Evolutionary conservation across 1,284 basidiomycete species (phyloP), one percentile per base, ranked within the genome.

Genomic region (Microbotryum violaceum): DNA sequence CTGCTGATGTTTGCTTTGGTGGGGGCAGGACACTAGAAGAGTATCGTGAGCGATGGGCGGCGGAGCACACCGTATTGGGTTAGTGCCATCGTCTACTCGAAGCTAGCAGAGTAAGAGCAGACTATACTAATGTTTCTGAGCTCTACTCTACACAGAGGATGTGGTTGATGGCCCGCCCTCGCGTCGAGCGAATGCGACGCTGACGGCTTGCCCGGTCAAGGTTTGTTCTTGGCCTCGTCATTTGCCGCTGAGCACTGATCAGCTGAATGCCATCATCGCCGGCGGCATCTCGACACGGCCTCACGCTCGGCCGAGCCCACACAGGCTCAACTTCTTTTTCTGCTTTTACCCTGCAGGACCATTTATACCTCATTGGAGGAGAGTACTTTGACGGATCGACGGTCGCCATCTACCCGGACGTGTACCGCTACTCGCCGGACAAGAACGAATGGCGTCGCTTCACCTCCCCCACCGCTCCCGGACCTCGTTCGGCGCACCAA

Each of bases 371-470:
- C 1, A 67, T 69, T 9, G 68, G 65, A 18, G 64, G 89, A 6
- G 89, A 91, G 73, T 90, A 84, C 74, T 92, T 89, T 72, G 87
- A 91, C 54, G 89, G 91, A 62, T 83, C 82, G 31, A 61, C 56
- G 14, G 67, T 70, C 12, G 49, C 21, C 58, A 85, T 88, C 74
- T 88, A 87, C 75, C 85, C 85, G 65, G 87, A 91, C 70, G 82
- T 88, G 0, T 91, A 86, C 73, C 80, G 89, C 42, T 91, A 90
- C 73, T 81, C 83, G 1, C 87, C 88, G 0, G 87, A 89, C 44
- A 91, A 90, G 82, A 84, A 91, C 68, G 89, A 92, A 78, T 91
- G 89, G 89, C 80, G 87, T 10, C 85, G 84, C 71, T 91, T 89
- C 69, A 81, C 89, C 47, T 89, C 87, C 0, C 85, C 84, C 18